Base-by-base conservation (phyloP, 148 eudicot species). In the Chenopodium suecicum region DNA sequence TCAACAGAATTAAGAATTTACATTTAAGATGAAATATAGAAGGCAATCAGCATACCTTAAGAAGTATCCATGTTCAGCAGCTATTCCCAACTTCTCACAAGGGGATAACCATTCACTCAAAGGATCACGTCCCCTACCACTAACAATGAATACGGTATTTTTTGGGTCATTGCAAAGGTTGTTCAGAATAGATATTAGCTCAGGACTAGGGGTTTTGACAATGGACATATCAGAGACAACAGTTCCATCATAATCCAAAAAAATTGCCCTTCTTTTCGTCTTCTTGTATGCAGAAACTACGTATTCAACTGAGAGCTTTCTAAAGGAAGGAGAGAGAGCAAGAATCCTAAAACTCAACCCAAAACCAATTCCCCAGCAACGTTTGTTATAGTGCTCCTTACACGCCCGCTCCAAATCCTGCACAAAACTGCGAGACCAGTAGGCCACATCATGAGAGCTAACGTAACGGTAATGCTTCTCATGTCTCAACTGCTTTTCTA, bases 11-110 rank as follows among this genome's bases (percentile, higher is more conserved):
- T 27, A 62, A 20, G 22, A 56, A 58, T 34, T 34, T 2, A 34
- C 37, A 75, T 27, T 47, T 46, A 6, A 48, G 62, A 68, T 20
- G 25, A 25, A 41, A 52, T 16, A 54, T 9, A 46, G 11, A 44
- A 46, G 34, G 29, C 25, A 37, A 46, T 31, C 22, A 77, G 23
- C 83, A 46, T 86, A 92, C 97, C 97, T 89, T 77, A 91, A 74
- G 62, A 91, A 91, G 77, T 85, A 92, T n/a, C 97, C 97, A 85
- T 92, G 97, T 79, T 92, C 97, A 76, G 97, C 97, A 78, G 97
- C 97, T 34, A 92, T 81, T 64, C 97, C 97, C 56, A 92, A 83
- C 62, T 88, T 87, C n/a, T 86, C 87, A 79, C 94, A 92, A 31
- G 84, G 84, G 41, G 79, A 83, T 74, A 92, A 85, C 97, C 97